Percentiles rank a stretch among this genome's conserved stretches.
phyloP scores from a whole-genome alignment of 23 red algal genomes.

The Pyropia haitanensis region DNA sequence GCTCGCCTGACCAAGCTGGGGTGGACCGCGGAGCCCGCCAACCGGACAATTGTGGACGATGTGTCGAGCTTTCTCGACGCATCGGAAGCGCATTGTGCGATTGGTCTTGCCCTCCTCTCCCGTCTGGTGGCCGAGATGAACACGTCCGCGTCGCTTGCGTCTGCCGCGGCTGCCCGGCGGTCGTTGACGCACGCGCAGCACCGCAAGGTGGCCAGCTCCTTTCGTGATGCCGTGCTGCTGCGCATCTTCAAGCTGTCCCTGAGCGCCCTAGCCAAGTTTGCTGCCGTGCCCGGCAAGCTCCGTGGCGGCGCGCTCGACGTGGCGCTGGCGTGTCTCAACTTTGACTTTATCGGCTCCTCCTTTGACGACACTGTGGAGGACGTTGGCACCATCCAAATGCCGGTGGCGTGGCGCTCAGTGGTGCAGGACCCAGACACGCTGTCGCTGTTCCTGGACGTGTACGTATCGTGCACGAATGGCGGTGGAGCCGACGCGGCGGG shows the following conservation, averaged over 20 bases:
- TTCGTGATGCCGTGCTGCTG: constrained; percentile 50
- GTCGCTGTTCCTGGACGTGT: constrained; percentile 61
- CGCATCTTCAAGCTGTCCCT: constrained; percentile 63
- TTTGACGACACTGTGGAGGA: constrained; percentile 70
- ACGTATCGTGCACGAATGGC: constrained; percentile 1
- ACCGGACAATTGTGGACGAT: constrained; percentile 63
- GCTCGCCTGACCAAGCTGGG: constrained; percentile 63
- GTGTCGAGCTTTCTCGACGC: constrained; percentile 64
- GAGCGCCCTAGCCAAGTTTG: constrained; percentile 36
- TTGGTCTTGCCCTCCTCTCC: constrained; percentile 46
- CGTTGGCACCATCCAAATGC: constrained; percentile 66
- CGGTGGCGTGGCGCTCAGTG: constrained; percentile 52
- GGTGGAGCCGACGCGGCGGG: too few species aligned
- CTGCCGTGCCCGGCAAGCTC: constrained; percentile 27
- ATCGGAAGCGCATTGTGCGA: constrained; percentile 62
- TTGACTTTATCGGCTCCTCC: constrained; percentile 74
- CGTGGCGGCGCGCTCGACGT: constrained; percentile 29
- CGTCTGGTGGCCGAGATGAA: constrained; percentile 72
- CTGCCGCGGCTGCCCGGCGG: constrained; percentile 1
- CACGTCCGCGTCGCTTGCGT: constrained; percentile 12
- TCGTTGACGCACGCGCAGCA: constrained; percentile 61
- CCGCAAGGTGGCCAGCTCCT: constrained; percentile 60
- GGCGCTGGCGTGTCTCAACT: constrained; percentile 40
- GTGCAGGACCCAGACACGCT: constrained; percentile 61
- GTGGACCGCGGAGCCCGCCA: constrained; percentile 46